Percentiles rank a stretch among this genome's conserved stretches.
Evolutionary conservation across 1,139 yeast species (phyloP).

Genomic region (Kodamaea sp.): DNA sequence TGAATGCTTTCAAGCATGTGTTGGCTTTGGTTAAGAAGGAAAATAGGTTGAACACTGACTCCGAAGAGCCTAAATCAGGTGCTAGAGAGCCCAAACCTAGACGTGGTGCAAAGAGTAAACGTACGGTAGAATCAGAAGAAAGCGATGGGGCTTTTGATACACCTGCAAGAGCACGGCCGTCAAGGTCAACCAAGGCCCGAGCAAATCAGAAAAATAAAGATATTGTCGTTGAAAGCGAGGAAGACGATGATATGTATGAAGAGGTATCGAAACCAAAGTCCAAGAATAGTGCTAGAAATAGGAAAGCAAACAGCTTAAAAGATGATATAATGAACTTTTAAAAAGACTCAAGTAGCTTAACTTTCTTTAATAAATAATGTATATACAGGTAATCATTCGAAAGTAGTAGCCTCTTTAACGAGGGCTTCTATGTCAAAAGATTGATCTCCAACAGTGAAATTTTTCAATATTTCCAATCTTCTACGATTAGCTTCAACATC

Average conservation of each 20-base stretch:
- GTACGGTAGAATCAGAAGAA: not conserved
- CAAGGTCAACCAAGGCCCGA: slow-evolving; percentile 4
- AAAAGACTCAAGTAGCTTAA: not conserved
- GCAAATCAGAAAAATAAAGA: slow-evolving; percentile 9
- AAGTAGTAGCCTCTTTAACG: slow-evolving; percentile 66
- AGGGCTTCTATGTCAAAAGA: slow-evolving; percentile 64
- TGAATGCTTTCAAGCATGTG: slow-evolving; percentile 28
- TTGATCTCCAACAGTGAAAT: slow-evolving; percentile 66
- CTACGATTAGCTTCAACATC: slow-evolving; percentile 37
- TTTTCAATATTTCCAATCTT: slow-evolving; percentile 55
- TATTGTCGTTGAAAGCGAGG: slow-evolving; percentile 7
- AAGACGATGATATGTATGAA: slow-evolving; percentile 3
- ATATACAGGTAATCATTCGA: slow-evolving; percentile 37
- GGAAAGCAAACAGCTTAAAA: not conserved
- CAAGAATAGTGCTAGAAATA: not conserved
- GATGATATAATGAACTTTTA: slow-evolving; percentile 6
- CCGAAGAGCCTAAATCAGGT: not conserved
- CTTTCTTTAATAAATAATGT: not conserved
- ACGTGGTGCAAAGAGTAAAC: slow-evolving; percentile 1
- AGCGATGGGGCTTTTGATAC: not conserved
- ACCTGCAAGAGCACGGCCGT: slow-evolving; percentile 4
- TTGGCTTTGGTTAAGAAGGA: slow-evolving; percentile 24
- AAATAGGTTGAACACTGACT: slow-evolving; percentile 4
- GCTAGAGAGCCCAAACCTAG: slow-evolving; percentile 2
- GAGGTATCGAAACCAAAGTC: not conserved